Percentiles rank a stretch among this genome's conserved stretches.
Evolutionary conservation across 2,329 filamentous ascomycete species (phyloP).

Genomic region (Lachnellula subtilissima): DNA sequence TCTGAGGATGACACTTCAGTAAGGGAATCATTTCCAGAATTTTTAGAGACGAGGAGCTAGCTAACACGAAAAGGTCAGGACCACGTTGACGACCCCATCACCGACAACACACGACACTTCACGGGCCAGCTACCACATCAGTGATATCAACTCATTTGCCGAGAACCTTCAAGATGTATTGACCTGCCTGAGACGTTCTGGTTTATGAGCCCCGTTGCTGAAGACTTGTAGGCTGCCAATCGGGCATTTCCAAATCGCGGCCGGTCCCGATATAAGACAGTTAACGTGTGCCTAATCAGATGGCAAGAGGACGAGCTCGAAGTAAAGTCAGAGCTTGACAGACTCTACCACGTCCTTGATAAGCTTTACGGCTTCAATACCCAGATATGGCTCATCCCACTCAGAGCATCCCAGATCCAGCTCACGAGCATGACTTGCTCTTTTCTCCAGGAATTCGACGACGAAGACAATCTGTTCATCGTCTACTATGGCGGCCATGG

Average conservation of each 20-base stretch:
- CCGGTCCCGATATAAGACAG: conserved; percentile 48
- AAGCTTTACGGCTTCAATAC: conserved; percentile 49
- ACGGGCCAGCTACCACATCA: conserved; percentile 12
- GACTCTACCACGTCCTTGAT: conserved; percentile 50
- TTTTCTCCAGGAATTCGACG: conserved; percentile 53
- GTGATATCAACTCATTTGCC: conserved; percentile 11
- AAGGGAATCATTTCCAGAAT: not conserved
- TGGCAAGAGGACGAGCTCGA: conserved; percentile 54
- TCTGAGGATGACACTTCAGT: conserved; percentile 7
- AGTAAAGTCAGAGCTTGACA: conserved; percentile 51
- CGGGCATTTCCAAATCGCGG: conserved; percentile 45
- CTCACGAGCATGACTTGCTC: conserved; percentile 46
- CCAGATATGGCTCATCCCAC: conserved; percentile 54
- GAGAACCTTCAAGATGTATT: conserved; percentile 14
- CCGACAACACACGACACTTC: conserved; percentile 12
- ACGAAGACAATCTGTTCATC: conserved; percentile 50
- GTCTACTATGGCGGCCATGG: conserved; percentile 58
- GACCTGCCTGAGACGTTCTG: not conserved
- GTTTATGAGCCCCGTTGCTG: not conserved
- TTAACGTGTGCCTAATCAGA: conserved; percentile 50
- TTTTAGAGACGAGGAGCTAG: too few relatives aligned
- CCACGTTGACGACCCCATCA: conserved; percentile 9
- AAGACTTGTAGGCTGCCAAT: conserved; percentile 12
- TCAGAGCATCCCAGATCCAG: conserved; percentile 47
- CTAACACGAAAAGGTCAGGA: conserved; percentile 1